Conservation (phyloP, 2,329 filamentous ascomycete species). For the Nigrospora oryzae region DNA sequence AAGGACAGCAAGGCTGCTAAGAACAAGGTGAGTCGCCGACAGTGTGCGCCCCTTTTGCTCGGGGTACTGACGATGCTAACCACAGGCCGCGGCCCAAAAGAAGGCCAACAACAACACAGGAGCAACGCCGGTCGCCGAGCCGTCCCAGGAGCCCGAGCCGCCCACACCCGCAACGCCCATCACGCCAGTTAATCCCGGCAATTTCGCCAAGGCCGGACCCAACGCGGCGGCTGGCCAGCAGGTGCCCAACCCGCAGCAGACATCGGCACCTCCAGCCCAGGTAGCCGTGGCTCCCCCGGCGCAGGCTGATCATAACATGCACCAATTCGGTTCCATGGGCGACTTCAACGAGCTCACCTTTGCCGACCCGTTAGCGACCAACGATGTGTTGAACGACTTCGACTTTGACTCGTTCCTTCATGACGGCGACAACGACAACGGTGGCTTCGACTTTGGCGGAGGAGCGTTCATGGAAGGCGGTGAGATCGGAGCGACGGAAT, state of each 20-base stretch:
- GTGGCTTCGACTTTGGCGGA: conserved; percentile 1
- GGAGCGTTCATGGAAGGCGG: conserved; percentile 38
- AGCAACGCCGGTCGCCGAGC: conserved; percentile 50
- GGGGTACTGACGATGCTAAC: conserved; percentile 18
- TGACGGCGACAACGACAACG: neutral
- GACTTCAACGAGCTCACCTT: conserved; percentile 18
- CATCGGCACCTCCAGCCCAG: conserved; percentile 31
- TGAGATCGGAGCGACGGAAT: conserved; percentile 35
- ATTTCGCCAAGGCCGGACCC: conserved; percentile 40
- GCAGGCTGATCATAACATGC: conserved; percentile 34
- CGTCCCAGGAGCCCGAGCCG: conserved; percentile 45
- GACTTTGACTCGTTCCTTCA: conserved; percentile 4
- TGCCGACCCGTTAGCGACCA: conserved; percentile 30
- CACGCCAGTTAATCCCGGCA: conserved; percentile 44
- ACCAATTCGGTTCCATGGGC: conserved; percentile 41
- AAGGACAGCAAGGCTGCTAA: conserved; percentile 59
- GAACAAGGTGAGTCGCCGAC: conserved; percentile 49
- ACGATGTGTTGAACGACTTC: conserved; percentile 32
- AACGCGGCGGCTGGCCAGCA: conserved; percentile 27
- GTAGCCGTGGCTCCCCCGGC: conserved; percentile 34
- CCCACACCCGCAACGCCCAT: conserved; percentile 57
- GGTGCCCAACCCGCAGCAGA: conserved; percentile 34
- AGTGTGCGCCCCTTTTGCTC: conserved; percentile 2
- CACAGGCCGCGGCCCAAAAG: conserved; percentile 49
- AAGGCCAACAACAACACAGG: conserved; percentile 49